phyloP scores from a whole-genome alignment of 106 monocot species.

The Hemerocallis citrina region DNA sequence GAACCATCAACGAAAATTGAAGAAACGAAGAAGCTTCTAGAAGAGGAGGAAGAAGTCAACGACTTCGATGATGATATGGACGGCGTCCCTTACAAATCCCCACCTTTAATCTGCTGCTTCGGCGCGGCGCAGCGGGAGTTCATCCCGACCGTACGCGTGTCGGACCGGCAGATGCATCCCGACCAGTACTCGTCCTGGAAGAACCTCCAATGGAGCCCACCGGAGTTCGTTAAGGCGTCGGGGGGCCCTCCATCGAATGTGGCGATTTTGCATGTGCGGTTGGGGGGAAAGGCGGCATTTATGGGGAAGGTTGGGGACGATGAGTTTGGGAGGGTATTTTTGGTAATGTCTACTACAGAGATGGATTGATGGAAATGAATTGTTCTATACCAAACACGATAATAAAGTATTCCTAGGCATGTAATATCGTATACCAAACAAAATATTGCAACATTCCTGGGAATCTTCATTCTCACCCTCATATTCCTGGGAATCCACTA shows the following conservation, averaged over 20 bases:
- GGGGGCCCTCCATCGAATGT: conserved; percentile 82
- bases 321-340: conserved; percentile 68
- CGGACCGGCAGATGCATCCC: conserved; percentile 76
- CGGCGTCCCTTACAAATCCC: conserved; percentile 60
- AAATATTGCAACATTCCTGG: no score
- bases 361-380: no score
- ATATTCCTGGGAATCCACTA: no score
- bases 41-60: conserved; percentile 19
- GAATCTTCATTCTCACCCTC: no score
- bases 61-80: conserved; percentile 46
- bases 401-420: no score
- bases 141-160: conserved; percentile 69
- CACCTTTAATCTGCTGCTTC: conserved; percentile 86
- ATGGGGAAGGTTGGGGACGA: conserved; percentile 96
- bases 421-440: no score
- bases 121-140: conserved; percentile 81
- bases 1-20: no score
- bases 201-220: conserved; percentile 65
- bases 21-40: no score
- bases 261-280: conserved; percentile 58
- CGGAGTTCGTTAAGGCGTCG: conserved; percentile 61
- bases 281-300: conserved; percentile 80
- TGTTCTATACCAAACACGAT: no score
- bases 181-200: conserved; percentile 86
- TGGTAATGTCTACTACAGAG: no score